Evolutionary conservation across 805 yeast species (phyloP).

Genomic region (Priceomyces medius): DNA sequence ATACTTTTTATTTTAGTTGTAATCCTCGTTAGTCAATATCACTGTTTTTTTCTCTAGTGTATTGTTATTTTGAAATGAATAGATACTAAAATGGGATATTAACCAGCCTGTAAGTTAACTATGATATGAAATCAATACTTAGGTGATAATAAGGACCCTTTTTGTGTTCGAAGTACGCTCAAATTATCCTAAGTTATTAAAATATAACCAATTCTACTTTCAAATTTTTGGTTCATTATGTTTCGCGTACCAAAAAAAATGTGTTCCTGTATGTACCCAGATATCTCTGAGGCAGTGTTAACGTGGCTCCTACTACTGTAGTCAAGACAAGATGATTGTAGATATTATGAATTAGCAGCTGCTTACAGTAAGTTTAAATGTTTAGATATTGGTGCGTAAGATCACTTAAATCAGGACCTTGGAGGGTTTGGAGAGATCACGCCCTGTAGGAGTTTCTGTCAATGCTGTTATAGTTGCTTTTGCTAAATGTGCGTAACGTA

Average conservation of each 20-base stretch:
- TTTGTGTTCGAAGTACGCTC: not conserved
- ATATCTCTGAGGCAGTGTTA: conserved; percentile 4
- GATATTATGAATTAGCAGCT: too few relatives aligned
- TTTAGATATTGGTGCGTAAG: not conserved
- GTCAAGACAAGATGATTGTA: too few relatives aligned
- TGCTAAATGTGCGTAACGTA: too few relatives aligned
- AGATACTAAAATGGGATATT: not conserved
- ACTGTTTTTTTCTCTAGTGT: too few relatives aligned
- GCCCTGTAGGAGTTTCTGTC: too few relatives aligned
- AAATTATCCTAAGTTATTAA: not conserved
- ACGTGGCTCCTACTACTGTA: conserved; percentile 1
- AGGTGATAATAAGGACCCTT: not conserved
- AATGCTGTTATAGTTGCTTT: too few relatives aligned
- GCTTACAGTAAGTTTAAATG: too few relatives aligned
- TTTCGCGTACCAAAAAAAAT: conserved; percentile 6
- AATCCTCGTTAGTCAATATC: not conserved
- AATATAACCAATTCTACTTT: not conserved
- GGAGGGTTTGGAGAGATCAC: too few relatives aligned
- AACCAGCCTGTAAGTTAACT: not conserved
- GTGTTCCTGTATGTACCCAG: not conserved
- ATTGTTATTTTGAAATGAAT: not conserved
- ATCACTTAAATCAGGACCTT: too few relatives aligned
- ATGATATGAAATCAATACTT: not conserved
- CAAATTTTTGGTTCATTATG: conserved; percentile 1
- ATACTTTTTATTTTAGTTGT: not conserved